Conservation (phyloP, 768 basidiomycete species). For the Chiua virens region DNA sequence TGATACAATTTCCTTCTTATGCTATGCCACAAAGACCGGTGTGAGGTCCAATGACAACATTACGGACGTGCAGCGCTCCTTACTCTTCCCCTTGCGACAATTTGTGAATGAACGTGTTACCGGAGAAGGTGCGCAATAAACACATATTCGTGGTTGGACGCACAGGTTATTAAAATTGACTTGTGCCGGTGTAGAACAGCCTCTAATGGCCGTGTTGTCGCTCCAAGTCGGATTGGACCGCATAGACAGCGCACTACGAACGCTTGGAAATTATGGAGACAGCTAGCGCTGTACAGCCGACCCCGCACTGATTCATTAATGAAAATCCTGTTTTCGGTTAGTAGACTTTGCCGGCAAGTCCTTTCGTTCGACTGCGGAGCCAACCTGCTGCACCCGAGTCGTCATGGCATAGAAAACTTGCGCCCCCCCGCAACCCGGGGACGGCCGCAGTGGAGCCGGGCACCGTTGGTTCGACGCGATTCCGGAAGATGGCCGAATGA, state of each 20-base stretch:
- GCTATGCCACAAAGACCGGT: slow-evolving; percentile 42
- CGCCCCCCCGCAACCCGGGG: no score
- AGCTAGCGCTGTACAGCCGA: not conserved
- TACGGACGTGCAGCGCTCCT: slow-evolving; percentile 41
- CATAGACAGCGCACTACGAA: slow-evolving; percentile 40
- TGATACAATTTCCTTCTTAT: not conserved
- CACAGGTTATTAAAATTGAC: not conserved
- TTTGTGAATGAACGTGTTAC: slow-evolving; percentile 37
- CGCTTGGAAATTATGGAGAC: slow-evolving; percentile 5
- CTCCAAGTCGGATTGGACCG: slow-evolving; percentile 51
- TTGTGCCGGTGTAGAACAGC: slow-evolving; percentile 20
- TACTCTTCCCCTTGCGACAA: slow-evolving; percentile 46
- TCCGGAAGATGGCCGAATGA: no score
- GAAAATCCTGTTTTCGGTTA: not conserved
- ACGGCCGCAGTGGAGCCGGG: no score
- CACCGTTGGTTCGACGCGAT: no score
- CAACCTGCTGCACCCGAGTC: no score
- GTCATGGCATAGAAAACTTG: no score
- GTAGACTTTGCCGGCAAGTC: not conserved
- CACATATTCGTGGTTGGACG: not conserved
- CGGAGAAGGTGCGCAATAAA: slow-evolving; percentile 26
- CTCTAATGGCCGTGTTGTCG: slow-evolving; percentile 34
- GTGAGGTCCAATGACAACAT: slow-evolving; percentile 47
- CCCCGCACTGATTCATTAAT: slow-evolving; percentile 7
- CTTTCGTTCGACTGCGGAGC: no score